phyloP scores from a whole-genome alignment of 805 yeast genomes.

The Pichia scutulata region DNA sequence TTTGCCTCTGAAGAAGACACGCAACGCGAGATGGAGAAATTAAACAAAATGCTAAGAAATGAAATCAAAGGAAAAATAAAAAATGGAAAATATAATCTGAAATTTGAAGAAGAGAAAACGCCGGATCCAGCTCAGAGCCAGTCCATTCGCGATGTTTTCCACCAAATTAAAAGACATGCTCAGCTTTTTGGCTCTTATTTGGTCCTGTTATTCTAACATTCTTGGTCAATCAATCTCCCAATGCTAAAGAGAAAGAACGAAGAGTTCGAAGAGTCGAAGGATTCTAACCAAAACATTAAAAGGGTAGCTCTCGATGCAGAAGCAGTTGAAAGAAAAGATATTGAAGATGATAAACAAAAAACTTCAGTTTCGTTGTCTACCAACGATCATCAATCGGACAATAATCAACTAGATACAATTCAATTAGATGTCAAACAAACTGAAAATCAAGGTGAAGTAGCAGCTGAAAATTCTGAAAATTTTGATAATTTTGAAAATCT shows the following conservation, averaged over 20 bases:
- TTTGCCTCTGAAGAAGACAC: neutral
- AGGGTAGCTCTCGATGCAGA: conserved; percentile 67
- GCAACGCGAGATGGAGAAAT: neutral
- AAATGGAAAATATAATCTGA: neutral
- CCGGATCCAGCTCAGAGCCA: too few relatives aligned
- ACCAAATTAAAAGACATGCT: neutral
- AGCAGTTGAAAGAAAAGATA: conserved; percentile 37
- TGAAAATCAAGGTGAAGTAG: neutral
- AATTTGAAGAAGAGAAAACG: too few relatives aligned
- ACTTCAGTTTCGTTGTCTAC: conserved; percentile 32
- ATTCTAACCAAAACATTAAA: conserved; percentile 43
- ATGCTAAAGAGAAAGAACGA: conserved; percentile 65
- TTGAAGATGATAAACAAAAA: conserved; percentile 33
- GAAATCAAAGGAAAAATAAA: neutral
- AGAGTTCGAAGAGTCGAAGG: conserved; percentile 34
- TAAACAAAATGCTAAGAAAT: neutral
- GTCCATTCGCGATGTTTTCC: neutral
- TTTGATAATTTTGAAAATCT: neutral
- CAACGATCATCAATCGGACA: neutral
- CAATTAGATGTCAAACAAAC: neutral
- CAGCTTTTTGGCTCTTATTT: too few relatives aligned
- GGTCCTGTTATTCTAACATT: too few relatives aligned
- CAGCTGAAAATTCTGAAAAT: neutral
- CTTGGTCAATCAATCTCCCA: neutral
- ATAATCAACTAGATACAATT: neutral